These are phyloP conservation scores for Ustilago trichophora DNA, from an alignment of 1,284 basidiomycete genomes.

Conservation along the genomic window DNA sequence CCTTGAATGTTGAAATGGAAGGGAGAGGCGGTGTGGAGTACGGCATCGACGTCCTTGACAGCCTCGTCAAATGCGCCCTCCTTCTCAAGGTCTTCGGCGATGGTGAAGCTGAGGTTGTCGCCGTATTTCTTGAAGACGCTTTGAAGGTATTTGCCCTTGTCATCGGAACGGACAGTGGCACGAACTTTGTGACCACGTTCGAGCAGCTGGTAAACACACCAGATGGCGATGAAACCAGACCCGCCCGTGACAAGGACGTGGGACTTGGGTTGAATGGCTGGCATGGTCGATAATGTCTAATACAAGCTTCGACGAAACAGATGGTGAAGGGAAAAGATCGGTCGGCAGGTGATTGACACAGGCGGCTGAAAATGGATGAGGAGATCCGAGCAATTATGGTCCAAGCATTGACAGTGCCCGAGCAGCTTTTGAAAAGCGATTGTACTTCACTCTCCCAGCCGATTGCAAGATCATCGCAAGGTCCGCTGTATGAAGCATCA, in stretches of 20 bases:
- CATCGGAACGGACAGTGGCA: slow-evolving; percentile 72
- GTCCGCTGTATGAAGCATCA: too few species aligned
- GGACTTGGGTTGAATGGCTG: slow-evolving; percentile 67
- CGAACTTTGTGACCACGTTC: slow-evolving; percentile 69
- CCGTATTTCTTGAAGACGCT: slow-evolving; percentile 70
- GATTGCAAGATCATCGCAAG: too few species aligned
- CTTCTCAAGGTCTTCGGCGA: slow-evolving; percentile 73
- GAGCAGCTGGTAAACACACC: slow-evolving; percentile 68
- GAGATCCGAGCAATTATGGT: too few species aligned
- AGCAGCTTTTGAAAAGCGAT: too few species aligned
- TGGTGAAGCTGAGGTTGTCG: slow-evolving; percentile 70
- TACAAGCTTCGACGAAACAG: too few species aligned
- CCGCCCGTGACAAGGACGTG: slow-evolving; percentile 69
- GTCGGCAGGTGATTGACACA: too few species aligned
- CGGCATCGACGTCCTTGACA: slow-evolving; percentile 74
- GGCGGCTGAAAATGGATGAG: too few species aligned
- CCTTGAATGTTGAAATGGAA: slow-evolving; percentile 65
- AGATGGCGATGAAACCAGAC: slow-evolving; percentile 68
- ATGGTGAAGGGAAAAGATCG: too few species aligned
- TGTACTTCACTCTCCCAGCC: too few species aligned
- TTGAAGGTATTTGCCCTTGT: slow-evolving; percentile 70
- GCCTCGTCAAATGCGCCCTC: slow-evolving; percentile 76
- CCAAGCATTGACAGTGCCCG: too few species aligned
- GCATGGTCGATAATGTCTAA: slow-evolving; percentile 63
- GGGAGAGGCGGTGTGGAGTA: slow-evolving; percentile 73